phyloP scores from a whole-genome alignment of 2,329 filamentous ascomycete genomes.

The Sarocladiaceae sp. region DNA sequence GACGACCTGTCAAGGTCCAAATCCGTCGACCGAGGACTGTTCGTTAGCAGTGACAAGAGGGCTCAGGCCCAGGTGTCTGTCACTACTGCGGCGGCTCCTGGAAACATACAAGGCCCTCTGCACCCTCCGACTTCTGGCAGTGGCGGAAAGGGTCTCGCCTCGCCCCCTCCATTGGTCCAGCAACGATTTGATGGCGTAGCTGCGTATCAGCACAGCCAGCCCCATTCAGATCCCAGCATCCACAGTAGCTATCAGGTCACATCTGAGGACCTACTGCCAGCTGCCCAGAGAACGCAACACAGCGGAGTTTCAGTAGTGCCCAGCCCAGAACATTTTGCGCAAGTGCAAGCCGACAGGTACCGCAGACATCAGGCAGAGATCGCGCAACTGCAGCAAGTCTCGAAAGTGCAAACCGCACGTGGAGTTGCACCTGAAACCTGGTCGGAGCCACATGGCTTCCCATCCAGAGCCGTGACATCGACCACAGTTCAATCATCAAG shows the following conservation, averaged over 20 bases:
- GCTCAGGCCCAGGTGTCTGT: constrained; percentile 57
- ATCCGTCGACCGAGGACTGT: constrained; percentile 58
- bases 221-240: constrained; percentile 39
- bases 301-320: background rate
- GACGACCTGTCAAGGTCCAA: constrained; percentile 49
- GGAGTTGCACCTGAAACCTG: background rate
- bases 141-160: constrained; percentile 23
- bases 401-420: background rate
- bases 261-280: constrained; percentile 14
- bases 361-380: constrained; percentile 2
- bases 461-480: constrained; percentile 21
- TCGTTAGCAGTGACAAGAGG: constrained; percentile 56
- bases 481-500: constrained; percentile 44
- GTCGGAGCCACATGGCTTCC: background rate
- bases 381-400: background rate
- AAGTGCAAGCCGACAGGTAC: constrained; percentile 1
- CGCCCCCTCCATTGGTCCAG: constrained; percentile 32
- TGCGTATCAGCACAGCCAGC: constrained; percentile 36
- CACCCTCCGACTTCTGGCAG: constrained; percentile 10
- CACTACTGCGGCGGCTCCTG: constrained; percentile 55
- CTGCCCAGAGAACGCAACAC: constrained; percentile 13
- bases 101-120: constrained; percentile 41
- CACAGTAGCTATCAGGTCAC: constrained; percentile 13
- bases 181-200: constrained; percentile 24
- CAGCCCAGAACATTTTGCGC: background rate